Evolutionary conservation across 768 basidiomycete genomes (phyloP).

Genomic region (Sporobolomyces phaffii): DNA sequence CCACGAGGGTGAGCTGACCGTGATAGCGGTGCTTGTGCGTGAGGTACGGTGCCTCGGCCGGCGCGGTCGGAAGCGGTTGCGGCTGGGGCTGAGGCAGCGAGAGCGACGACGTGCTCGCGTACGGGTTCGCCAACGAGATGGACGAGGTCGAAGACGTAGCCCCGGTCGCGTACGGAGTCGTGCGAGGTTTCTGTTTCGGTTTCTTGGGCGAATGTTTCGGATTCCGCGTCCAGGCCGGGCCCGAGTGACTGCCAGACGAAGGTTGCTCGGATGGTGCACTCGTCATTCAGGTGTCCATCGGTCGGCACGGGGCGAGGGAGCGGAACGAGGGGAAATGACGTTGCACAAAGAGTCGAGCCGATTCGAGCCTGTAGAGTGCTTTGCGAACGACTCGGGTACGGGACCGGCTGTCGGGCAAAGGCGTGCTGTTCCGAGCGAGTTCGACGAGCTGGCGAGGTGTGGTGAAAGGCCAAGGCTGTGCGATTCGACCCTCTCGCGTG

Average conservation of each 20-base stretch:
- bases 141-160: slow-evolving; percentile 8
- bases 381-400: too few relatives aligned
- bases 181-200: background rate
- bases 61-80: too few relatives aligned
- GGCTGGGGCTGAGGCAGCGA: background rate
- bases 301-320: background rate
- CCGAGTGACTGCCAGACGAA: background rate
- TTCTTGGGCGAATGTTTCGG: background rate
- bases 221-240: slow-evolving; percentile 23
- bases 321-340: background rate
- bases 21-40: slow-evolving; percentile 30
- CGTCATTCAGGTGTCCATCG: slow-evolving; percentile 2
- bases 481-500: background rate
- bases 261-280: background rate
- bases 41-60: slow-evolving; percentile 23
- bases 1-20: slow-evolving; percentile 27
- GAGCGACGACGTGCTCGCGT: background rate
- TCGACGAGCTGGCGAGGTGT: too few relatives aligned
- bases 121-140: background rate
- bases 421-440: too few relatives aligned
- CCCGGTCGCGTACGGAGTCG: background rate
- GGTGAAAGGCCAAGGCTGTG: background rate
- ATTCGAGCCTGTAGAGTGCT: too few relatives aligned
- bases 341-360: background rate
- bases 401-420: too few relatives aligned